These are phyloP conservation scores for Vachellia pachyceras DNA, from an alignment of 306 rosid genomes.

Conservation along the genomic window DNA sequence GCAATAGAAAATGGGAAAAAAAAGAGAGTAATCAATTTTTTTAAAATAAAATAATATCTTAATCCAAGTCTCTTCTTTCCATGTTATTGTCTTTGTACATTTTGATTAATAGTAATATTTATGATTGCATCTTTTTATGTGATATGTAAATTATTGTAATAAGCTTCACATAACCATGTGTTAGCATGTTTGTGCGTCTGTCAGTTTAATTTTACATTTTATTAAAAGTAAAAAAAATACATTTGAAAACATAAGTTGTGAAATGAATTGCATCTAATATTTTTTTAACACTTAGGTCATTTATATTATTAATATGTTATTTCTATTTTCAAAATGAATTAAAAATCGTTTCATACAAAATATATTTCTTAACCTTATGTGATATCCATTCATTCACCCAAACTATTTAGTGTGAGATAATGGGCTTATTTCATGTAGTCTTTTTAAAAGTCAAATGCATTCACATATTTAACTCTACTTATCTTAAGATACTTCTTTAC, in stretches of 20 bases:
- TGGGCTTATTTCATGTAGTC: too few relatives aligned
- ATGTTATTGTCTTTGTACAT: slow-evolving; percentile 40
- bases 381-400: too few relatives aligned
- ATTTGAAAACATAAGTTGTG: not conserved
- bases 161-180: not conserved
- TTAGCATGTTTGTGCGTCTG: not conserved
- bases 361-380: too few relatives aligned
- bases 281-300: too few relatives aligned
- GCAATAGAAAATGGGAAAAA: slow-evolving; percentile 8
- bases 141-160: not conserved
- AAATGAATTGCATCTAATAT: not conserved
- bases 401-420: too few relatives aligned
- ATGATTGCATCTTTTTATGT: not conserved
- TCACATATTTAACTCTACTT: too few relatives aligned
- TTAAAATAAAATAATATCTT: slow-evolving; percentile 36
- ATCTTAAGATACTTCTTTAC: too few relatives aligned
- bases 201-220: not conserved
- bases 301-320: too few relatives aligned
- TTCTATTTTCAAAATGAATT: too few relatives aligned
- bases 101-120: slow-evolving; percentile 29
- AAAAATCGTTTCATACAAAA: too few relatives aligned
- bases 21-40: not conserved
- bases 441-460: too few relatives aligned
- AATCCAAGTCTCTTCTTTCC: slow-evolving; percentile 14
- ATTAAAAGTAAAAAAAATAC: too few relatives aligned